A percentile compares a stretch with the other conserved stretches of the same genome.
These are phyloP conservation scores for Sicyos baderoa DNA, from an alignment of 306 rosid species.

Conservation along the genomic window DNA sequence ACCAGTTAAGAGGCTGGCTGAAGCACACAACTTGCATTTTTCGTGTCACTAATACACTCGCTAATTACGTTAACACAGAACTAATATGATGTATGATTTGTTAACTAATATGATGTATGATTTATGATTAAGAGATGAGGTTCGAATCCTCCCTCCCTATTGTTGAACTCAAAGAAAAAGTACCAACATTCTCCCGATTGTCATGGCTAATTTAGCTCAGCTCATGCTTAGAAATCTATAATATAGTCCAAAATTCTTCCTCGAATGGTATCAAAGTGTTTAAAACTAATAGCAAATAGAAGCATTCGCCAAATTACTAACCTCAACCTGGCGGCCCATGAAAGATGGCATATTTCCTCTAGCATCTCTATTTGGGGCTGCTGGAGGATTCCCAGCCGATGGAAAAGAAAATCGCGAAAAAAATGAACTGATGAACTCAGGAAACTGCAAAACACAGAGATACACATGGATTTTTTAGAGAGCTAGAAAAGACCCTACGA, in stretches of 20 bases:
- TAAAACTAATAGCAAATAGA: background rate
- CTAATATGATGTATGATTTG: no score
- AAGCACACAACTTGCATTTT: background rate
- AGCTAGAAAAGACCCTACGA: background rate
- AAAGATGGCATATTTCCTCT: conserved; percentile 45
- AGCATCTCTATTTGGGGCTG: conserved; percentile 52
- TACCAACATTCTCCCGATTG: background rate
- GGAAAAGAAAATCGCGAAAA: conserved; percentile 72
- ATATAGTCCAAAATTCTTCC: background rate
- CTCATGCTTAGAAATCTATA: background rate
- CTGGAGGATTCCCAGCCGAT: conserved; percentile 50
- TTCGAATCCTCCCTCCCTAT: no score
- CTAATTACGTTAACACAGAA: background rate
- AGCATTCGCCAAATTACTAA: conserved; percentile 28
- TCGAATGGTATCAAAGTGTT: background rate
- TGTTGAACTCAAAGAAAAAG: no score
- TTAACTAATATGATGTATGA: no score
- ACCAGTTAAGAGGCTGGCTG: background rate
- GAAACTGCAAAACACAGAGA: conserved; percentile 46
- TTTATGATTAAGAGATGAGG: no score
- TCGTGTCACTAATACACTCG: background rate
- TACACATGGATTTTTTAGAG: conserved; percentile 15
- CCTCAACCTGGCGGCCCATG: conserved; percentile 69
- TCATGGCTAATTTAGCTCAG: background rate
- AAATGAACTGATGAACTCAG: conserved; percentile 54